Conservation (phyloP, 1,284 basidiomycete genomes). For the Tausonia pullulans region DNA sequence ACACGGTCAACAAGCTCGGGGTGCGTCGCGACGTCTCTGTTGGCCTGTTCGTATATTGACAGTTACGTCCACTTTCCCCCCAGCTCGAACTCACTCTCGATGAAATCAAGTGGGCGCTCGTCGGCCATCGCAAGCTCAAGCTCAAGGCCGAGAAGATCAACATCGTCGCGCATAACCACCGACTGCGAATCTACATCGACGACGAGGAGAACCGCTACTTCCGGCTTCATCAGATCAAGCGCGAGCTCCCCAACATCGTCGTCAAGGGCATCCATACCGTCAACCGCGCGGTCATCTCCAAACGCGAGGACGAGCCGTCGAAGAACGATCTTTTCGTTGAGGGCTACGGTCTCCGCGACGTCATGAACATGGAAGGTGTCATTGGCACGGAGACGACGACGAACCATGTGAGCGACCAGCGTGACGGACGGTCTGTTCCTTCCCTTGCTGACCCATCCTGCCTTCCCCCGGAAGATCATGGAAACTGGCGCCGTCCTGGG, state of each 20-base stretch:
- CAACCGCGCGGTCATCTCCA: conserved; percentile 82
- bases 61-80: conserved; percentile 4
- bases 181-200: conserved; percentile 77
- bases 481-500: conserved; percentile 90
- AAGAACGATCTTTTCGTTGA: conserved; percentile 68
- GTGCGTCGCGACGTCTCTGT: conserved; percentile 33
- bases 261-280: conserved; percentile 84
- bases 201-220: conserved; percentile 72
- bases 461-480: conserved; percentile 39
- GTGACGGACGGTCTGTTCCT: not conserved
- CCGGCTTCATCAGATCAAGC: conserved; percentile 70
- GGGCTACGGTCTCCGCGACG: conserved; percentile 93
- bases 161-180: conserved; percentile 59
- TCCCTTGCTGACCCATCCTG: not conserved
- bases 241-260: conserved; percentile 67
- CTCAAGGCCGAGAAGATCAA: conserved; percentile 78
- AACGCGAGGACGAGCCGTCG: conserved; percentile 75
- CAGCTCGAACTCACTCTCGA: conserved; percentile 87
- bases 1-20: conserved; percentile 82
- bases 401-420: conserved; percentile 58
- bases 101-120: conserved; percentile 85
- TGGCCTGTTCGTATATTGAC: not conserved
- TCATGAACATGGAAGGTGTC: conserved; percentile 96
- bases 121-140: conserved; percentile 79
- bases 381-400: conserved; percentile 84